A percentile compares a stretch with the other conserved stretches of the same genome.
Conservation (phyloP, 345 rosid species). For the Litchi chinensis region DNA sequence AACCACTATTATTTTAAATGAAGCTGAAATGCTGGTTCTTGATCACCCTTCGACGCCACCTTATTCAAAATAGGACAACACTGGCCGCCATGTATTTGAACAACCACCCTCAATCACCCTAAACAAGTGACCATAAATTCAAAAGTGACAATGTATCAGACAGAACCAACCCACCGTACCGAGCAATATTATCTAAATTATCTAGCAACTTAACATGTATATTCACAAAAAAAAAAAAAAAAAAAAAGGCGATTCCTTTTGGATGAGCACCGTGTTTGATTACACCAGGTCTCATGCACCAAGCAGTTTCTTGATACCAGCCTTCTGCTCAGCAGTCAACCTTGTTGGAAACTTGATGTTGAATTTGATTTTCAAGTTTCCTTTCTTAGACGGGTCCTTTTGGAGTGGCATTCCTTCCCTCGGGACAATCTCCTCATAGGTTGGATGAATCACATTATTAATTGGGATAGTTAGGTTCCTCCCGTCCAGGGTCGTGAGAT, state of each 20-base stretch:
- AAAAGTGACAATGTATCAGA: background rate
- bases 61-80: background rate
- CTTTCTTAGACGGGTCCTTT: slow-evolving; percentile 56
- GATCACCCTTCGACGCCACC: background rate
- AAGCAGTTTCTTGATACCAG: slow-evolving; percentile 50
- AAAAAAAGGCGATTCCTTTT: too few relatives aligned
- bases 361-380: slow-evolving; percentile 63
- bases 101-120: background rate
- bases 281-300: slow-evolving; percentile 23
- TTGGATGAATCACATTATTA: slow-evolving; percentile 51
- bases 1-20: too few relatives aligned
- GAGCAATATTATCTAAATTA: background rate
- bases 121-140: too few relatives aligned
- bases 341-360: slow-evolving; percentile 61
- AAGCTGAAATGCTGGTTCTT: too few relatives aligned
- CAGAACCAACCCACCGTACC: background rate
- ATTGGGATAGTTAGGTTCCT: slow-evolving; percentile 48
- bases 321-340: slow-evolving; percentile 52
- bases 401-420: slow-evolving; percentile 69
- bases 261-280: background rate
- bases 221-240: background rate
- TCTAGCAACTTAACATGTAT: background rate
- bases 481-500: slow-evolving; percentile 58
- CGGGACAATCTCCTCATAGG: slow-evolving; percentile 51
- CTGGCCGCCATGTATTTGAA: background rate